A percentile compares a stretch with the other conserved stretches of the same genome.
phyloP scores from a whole-genome alignment of 495 filamentous ascomycete genomes.

The Astrocystis sublimbata region DNA sequence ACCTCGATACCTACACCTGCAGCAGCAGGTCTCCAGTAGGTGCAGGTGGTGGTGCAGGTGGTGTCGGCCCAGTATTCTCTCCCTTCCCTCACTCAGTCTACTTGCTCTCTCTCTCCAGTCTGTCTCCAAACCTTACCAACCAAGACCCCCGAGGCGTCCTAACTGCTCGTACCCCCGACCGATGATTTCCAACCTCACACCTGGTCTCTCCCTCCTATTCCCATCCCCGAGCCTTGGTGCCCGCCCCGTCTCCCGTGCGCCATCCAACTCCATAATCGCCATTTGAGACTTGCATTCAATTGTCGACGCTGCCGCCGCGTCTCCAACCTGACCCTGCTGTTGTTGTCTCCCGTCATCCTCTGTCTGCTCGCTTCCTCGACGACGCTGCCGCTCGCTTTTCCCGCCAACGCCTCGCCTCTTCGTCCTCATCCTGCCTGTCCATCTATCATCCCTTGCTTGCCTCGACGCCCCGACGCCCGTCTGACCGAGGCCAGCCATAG shows the following conservation, averaged over 20 bases:
- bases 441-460: no score
- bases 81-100: no score
- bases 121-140: constrained; percentile 24
- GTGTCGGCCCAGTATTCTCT: no score
- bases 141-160: no score
- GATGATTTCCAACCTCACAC: constrained; percentile 38
- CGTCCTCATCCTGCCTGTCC: constrained; percentile 26
- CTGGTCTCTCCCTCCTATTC: constrained; percentile 33
- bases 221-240: constrained; percentile 32
- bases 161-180: constrained; percentile 35
- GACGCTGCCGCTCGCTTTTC: constrained; percentile 24
- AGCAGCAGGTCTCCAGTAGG: no score
- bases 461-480: constrained; percentile 28
- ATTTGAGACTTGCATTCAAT: constrained; percentile 20
- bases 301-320: constrained; percentile 20
- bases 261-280: constrained; percentile 12
- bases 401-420: constrained; percentile 26
- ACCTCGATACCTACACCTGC: no score
- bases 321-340: constrained; percentile 27
- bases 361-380: constrained; percentile 29
- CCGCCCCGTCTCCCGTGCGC: no score
- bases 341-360: constrained; percentile 23
- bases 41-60: no score
- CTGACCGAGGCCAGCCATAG: constrained; percentile 28
- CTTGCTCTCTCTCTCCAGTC: constrained; percentile 15